phyloP scores from a whole-genome alignment of 192 early-diverging fungal genomes.

The Coemansia erecta region DNA sequence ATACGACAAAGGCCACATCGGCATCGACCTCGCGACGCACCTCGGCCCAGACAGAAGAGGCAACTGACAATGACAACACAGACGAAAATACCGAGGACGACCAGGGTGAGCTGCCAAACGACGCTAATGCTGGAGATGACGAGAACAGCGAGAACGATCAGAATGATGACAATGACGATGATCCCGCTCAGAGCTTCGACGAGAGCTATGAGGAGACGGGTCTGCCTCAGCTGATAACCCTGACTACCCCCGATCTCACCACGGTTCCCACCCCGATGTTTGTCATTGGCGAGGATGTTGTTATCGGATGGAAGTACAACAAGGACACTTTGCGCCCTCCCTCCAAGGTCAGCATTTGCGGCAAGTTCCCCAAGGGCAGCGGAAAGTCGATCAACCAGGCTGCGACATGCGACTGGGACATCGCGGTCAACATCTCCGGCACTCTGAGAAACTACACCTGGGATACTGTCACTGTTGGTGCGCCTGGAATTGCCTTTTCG shows the following conservation, averaged over 20 bases:
- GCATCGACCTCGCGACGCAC: no score
- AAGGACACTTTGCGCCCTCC: constrained; percentile 29
- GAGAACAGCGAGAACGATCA: constrained; percentile 4
- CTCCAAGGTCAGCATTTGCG: constrained; percentile 39
- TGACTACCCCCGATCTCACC: constrained; percentile 33
- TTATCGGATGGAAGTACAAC: constrained; percentile 41
- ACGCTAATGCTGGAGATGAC: constrained; percentile 1
- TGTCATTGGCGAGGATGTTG: constrained; percentile 37
- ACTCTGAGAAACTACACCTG: constrained; percentile 31
- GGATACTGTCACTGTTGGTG: constrained; percentile 37
- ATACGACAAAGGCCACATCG: no score
- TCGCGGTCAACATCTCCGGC: constrained; percentile 45
- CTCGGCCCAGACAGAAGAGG: not conserved
- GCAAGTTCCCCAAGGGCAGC: constrained; percentile 35
- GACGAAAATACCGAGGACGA: constrained; percentile 1
- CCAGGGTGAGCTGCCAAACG: not conserved
- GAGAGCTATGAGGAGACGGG: constrained; percentile 42
- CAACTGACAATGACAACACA: constrained; percentile 10
- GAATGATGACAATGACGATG: not conserved
- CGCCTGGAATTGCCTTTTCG: constrained; percentile 29
- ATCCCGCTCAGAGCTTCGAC: constrained; percentile 30
- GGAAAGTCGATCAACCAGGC: constrained; percentile 10
- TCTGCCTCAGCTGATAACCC: constrained; percentile 18
- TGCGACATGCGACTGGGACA: constrained; percentile 40
- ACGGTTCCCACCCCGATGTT: constrained; percentile 44